Conservation (phyloP, 1,139 yeast species). For the Nakaseomyces delphensis region DNA sequence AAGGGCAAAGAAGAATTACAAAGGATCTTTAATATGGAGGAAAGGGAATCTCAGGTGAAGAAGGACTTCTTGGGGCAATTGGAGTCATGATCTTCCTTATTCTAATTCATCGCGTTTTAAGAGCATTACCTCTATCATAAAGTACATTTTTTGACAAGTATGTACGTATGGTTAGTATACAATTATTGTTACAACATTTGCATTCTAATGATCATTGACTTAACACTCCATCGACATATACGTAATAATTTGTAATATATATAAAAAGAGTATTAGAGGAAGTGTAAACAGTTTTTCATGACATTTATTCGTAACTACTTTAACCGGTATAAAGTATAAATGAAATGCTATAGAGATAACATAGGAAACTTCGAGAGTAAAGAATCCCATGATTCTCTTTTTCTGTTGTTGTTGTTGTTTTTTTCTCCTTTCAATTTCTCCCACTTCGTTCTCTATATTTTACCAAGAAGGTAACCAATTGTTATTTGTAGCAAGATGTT, state of each 20-base stretch:
- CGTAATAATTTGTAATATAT: not conserved
- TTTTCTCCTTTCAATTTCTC: no score
- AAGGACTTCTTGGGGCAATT: constrained; percentile 1
- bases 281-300: no score
- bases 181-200: no score
- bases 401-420: no score
- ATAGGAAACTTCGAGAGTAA: no score
- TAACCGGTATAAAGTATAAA: constrained; percentile 6
- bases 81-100: not conserved
- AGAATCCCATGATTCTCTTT: no score
- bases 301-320: constrained; percentile 1
- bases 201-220: no score
- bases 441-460: constrained; percentile 5
- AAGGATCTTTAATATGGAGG: constrained; percentile 1
- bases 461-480: constrained; percentile 70
- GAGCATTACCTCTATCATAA: not conserved
- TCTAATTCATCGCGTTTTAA: not conserved
- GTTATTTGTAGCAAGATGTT: constrained; percentile 42
- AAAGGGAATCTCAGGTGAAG: constrained; percentile 1
- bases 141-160: not conserved
- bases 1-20: constrained; percentile 15
- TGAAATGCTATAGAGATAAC: no score
- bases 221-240: not conserved
- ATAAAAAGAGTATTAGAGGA: not conserved
- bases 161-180: no score